Percentiles rank a stretch among this genome's conserved stretches.
phyloP scores from a whole-genome alignment of 257 asterid genomes.

The Plantago elongata region DNA sequence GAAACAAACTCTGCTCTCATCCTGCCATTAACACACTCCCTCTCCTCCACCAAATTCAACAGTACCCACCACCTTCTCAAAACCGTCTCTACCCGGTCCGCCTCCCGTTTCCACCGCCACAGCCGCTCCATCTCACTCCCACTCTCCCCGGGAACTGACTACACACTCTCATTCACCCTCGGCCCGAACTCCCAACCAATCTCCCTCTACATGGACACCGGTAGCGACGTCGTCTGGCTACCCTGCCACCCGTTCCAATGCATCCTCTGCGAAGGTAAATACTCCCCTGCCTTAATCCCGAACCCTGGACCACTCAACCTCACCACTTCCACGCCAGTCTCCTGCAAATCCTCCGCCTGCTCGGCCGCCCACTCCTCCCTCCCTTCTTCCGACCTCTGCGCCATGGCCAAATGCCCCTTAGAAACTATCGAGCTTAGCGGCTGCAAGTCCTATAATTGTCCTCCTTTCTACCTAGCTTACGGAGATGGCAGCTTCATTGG shows the following conservation, averaged over 20 bases:
- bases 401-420: slow-evolving; percentile 73
- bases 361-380: slow-evolving; percentile 57
- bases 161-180: slow-evolving; percentile 67
- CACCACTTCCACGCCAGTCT: slow-evolving; percentile 35
- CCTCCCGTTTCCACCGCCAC: slow-evolving; percentile 58
- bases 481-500: slow-evolving; percentile 91
- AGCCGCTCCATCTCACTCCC: slow-evolving; percentile 75
- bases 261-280: slow-evolving; percentile 84
- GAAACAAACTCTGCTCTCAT: slow-evolving; percentile 24
- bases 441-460: slow-evolving; percentile 51
- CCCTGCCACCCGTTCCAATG: slow-evolving; percentile 90
- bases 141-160: slow-evolving; percentile 78
- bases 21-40: slow-evolving; percentile 66
- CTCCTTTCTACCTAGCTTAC: slow-evolving; percentile 85
- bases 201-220: slow-evolving; percentile 93
- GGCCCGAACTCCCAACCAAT: slow-evolving; percentile 61
- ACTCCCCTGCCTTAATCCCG: slow-evolving; percentile 48
- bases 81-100: slow-evolving; percentile 59
- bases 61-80: slow-evolving; percentile 74
- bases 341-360: slow-evolving; percentile 73
- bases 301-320: slow-evolving; percentile 60
- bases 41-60: slow-evolving; percentile 42
- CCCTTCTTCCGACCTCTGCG: slow-evolving; percentile 79
- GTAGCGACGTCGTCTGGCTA: slow-evolving; percentile 93
- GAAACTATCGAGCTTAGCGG: slow-evolving; percentile 64